These are phyloP conservation scores for Scedosporium minutisporum DNA, from an alignment of 2,329 filamentous ascomycete species.

Conservation along the genomic window DNA sequence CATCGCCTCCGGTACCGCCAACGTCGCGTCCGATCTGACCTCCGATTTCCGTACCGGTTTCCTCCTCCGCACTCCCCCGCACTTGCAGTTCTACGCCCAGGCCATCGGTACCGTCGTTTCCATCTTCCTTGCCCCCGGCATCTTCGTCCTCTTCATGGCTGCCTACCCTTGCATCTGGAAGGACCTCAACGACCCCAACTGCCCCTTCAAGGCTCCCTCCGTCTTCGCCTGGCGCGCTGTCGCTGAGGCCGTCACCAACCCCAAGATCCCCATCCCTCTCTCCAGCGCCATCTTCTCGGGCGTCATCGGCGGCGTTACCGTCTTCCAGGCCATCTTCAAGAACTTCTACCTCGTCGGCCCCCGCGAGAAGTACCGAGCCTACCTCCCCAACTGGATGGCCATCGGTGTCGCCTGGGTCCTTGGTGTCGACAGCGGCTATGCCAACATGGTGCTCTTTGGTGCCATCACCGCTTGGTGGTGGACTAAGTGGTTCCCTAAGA, in stretches of 20 bases:
- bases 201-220: constrained; percentile 52
- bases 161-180: constrained; percentile 59
- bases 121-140: constrained; percentile 56
- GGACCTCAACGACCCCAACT: constrained; percentile 23
- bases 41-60: constrained; percentile 60
- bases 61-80: constrained; percentile 53
- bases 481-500: constrained; percentile 38
- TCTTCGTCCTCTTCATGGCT: constrained; percentile 58
- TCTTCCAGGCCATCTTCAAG: constrained; percentile 40
- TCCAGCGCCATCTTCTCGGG: constrained; percentile 48
- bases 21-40: constrained; percentile 43
- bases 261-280: constrained; percentile 43
- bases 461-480: constrained; percentile 42
- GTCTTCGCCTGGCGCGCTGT: constrained; percentile 59
- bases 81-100: constrained; percentile 59
- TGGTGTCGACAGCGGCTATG: constrained; percentile 42
- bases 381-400: constrained; percentile 54
- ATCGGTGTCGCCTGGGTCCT: constrained; percentile 51
- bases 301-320: constrained; percentile 40
- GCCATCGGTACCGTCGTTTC: constrained; percentile 51
- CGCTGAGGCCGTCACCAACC: constrained; percentile 48
- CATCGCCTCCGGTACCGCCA: constrained; percentile 45
- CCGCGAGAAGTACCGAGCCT: constrained; percentile 44
- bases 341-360: constrained; percentile 43
- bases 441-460: constrained; percentile 49